A percentile compares a stretch with the other conserved stretches of the same genome.
These are phyloP conservation scores for Candida mattraensis DNA, from an alignment of 805 yeast species.

Conservation along the genomic window DNA sequence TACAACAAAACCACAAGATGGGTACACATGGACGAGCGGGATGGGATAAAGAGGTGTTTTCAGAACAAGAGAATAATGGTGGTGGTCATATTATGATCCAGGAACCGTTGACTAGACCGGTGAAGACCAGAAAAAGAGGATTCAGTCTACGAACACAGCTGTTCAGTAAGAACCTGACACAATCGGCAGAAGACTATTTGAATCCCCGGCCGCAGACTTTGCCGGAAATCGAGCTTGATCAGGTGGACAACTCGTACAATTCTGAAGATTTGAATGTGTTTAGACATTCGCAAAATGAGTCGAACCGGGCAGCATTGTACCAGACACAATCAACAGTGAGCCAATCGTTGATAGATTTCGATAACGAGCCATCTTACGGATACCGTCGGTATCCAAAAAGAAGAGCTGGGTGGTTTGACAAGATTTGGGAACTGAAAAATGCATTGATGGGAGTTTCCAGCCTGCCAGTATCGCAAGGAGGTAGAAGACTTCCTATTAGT, in stretches of 20 bases:
- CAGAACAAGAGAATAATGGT: background rate
- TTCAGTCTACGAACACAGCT: slow-evolving; percentile 67
- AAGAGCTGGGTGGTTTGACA: slow-evolving; percentile 7
- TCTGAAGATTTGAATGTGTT: slow-evolving; percentile 26
- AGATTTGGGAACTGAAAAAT: slow-evolving; percentile 19
- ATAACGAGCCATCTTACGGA: slow-evolving; percentile 16
- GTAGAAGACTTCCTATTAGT: slow-evolving; percentile 73
- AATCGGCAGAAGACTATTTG: slow-evolving; percentile 24
- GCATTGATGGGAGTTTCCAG: slow-evolving; percentile 46
- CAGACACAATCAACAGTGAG: slow-evolving; percentile 8
- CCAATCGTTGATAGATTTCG: slow-evolving; percentile 30
- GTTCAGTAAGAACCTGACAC: slow-evolving; percentile 43
- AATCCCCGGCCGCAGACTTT: slow-evolving; percentile 6
- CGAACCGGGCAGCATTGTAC: slow-evolving; percentile 1
- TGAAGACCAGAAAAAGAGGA: slow-evolving; percentile 54
- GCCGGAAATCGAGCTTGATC: slow-evolving; percentile 35
- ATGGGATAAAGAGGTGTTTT: too few species aligned
- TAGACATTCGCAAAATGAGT: slow-evolving; percentile 14
- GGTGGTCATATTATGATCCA: slow-evolving; percentile 5
- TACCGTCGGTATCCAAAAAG: slow-evolving; percentile 6
- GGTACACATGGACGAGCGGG: too few species aligned
- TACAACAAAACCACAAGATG: too few species aligned
- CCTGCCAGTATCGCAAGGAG: slow-evolving; percentile 58
- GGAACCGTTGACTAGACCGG: slow-evolving; percentile 25
- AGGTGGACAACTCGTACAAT: slow-evolving; percentile 31